phyloP scores from a whole-genome alignment of 2,329 filamentous ascomycete species.

The Colletotrichum lupini region DNA sequence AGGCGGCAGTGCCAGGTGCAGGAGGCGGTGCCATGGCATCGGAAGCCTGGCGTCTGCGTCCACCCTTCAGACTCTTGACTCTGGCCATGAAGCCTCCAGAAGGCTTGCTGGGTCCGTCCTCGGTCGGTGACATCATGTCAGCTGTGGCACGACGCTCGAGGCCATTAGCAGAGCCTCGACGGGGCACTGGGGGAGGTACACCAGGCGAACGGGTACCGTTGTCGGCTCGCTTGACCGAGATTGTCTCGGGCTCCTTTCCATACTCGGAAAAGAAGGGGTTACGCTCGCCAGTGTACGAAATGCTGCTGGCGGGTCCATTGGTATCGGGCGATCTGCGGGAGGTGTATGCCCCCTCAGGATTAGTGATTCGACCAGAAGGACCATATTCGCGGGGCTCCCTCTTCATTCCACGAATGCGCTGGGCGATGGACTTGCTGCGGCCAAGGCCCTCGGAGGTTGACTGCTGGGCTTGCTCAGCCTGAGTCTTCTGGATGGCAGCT shows the following conservation, averaged over 20 bases:
- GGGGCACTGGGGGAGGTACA: constrained; percentile 65
- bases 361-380: constrained; percentile 68
- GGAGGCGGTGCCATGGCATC: constrained; percentile 35
- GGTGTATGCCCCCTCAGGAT: constrained; percentile 61
- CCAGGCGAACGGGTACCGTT: constrained; percentile 58
- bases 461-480: constrained; percentile 75
- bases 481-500: constrained; percentile 79
- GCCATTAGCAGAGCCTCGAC: constrained; percentile 47
- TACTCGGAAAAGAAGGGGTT: constrained; percentile 92
- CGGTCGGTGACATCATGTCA: constrained; percentile 58
- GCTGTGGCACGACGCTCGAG: constrained; percentile 75
- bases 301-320: constrained; percentile 47
- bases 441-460: constrained; percentile 70
- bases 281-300: constrained; percentile 56
- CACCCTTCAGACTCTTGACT: constrained; percentile 85
- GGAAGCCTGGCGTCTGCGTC: constrained; percentile 53
- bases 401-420: constrained; percentile 88
- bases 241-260: constrained; percentile 64
- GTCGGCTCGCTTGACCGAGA: constrained; percentile 55
- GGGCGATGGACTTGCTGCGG: constrained; percentile 94
- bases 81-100: constrained; percentile 75
- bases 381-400: constrained; percentile 71
- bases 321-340: constrained; percentile 53
- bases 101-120: constrained; percentile 55
- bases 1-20: constrained; percentile 53